Evolutionary conservation across 2,329 filamentous ascomycete species (phyloP).

Genomic region (Neofusicoccum kwambonambiense): DNA sequence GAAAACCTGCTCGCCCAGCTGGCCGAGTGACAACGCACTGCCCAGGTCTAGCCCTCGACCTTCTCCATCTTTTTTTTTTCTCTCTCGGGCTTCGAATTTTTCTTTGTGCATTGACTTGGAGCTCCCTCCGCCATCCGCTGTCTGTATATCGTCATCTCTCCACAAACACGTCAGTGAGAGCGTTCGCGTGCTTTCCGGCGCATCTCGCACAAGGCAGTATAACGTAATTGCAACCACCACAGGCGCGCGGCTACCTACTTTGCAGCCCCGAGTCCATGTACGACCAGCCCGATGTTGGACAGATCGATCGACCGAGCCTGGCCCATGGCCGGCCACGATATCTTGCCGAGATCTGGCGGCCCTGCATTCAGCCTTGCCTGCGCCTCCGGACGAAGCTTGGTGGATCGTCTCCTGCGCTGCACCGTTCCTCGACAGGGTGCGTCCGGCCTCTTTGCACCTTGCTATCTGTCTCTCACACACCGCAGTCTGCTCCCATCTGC

Average conservation of each 20-base stretch:
- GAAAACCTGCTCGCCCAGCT: neutral
- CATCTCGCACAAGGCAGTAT: neutral
- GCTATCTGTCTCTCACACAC: neutral
- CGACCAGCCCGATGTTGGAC: slow-evolving; percentile 3
- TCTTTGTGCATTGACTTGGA: neutral
- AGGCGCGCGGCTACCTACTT: neutral
- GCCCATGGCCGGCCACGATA: neutral
- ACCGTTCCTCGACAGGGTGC: slow-evolving; percentile 1
- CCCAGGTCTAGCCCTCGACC: neutral
- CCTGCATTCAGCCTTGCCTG: slow-evolving; percentile 11
- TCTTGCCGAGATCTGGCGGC: neutral
- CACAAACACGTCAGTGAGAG: slow-evolving; percentile 5
- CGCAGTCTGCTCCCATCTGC: neutral
- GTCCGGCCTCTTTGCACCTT: neutral
- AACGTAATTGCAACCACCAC: slow-evolving; percentile 5
- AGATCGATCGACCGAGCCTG: slow-evolving; percentile 5
- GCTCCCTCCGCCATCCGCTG: neutral
- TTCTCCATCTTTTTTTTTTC: slow-evolving; percentile 6
- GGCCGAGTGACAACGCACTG: slow-evolving; percentile 1
- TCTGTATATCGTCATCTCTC: slow-evolving; percentile 10
- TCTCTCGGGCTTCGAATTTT: neutral
- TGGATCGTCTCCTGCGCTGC: neutral
- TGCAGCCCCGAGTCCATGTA: neutral
- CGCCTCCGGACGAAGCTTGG: slow-evolving; percentile 1
- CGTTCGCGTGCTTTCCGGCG: neutral